Conservation (phyloP, 257 asterid species). For the Marsdenia floribunda region DNA sequence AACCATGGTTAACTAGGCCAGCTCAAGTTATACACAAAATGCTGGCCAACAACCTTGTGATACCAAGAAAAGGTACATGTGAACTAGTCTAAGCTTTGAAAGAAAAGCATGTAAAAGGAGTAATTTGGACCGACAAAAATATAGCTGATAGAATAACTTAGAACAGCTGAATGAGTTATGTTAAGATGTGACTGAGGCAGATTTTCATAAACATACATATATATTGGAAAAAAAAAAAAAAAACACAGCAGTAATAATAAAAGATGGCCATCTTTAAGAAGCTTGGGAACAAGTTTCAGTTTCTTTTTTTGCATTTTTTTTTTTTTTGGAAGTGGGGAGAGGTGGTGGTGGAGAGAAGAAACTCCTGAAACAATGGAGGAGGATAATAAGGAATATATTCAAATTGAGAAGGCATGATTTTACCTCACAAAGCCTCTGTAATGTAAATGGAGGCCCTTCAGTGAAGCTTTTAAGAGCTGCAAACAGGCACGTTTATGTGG, state of each 20-base stretch:
- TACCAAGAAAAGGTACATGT: not conserved
- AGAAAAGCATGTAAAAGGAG: not conserved
- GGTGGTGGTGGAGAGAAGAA: not conserved
- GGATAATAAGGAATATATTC: not conserved
- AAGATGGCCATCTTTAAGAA: not conserved
- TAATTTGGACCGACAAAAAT: not conserved
- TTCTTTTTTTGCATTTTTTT: too few species aligned
- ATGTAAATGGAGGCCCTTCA: conserved; percentile 94
- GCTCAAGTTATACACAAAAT: not conserved
- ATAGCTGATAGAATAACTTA: not conserved
- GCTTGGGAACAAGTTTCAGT: not conserved
- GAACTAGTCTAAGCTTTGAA: not conserved
- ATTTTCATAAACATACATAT: too few species aligned
- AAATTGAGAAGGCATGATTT: conserved; percentile 3
- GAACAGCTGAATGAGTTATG: not conserved
- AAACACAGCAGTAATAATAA: not conserved
- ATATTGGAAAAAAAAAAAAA: not conserved
- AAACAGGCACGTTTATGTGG: conserved; percentile 7
- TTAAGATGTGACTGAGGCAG: not conserved
- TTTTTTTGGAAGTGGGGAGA: not conserved
- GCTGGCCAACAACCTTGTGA: not conserved
- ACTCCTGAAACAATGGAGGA: not conserved
- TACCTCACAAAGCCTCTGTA: conserved; percentile 98
- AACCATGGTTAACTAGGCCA: not conserved
- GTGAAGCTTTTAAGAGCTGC: conserved; percentile 82